Evolutionary conservation across 164 flowering plant genomes (phyloP).

Genomic region (Aristolochia contorta): DNA sequence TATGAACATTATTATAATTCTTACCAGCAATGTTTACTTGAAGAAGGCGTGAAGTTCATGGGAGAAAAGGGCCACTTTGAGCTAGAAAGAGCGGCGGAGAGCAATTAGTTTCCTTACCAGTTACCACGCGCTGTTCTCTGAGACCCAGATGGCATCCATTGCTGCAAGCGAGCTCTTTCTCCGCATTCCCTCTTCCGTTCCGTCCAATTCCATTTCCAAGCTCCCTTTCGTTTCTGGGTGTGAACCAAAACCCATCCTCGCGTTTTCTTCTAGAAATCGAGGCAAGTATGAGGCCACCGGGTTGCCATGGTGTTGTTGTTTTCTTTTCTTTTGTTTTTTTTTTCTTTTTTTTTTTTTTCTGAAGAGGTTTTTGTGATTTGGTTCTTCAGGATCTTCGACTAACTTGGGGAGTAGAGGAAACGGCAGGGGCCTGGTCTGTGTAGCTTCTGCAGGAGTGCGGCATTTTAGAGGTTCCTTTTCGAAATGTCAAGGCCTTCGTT

Average conservation of each 20-base stretch:
- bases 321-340: not conserved
- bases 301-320: not conserved
- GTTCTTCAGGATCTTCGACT: constrained; percentile 7
- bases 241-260: not conserved
- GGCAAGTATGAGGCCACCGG: not conserved
- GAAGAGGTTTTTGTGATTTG: not conserved
- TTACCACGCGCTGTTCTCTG: not conserved
- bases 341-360: not conserved
- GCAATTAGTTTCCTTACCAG: too few relatives aligned
- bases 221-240: not conserved
- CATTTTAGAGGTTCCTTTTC: constrained; percentile 36
- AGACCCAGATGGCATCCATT: constrained; percentile 1
- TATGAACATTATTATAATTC: too few relatives aligned
- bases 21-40: too few relatives aligned
- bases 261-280: constrained; percentile 8
- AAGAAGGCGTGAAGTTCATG: too few relatives aligned
- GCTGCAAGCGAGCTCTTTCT: not conserved
- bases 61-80: too few relatives aligned
- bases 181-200: not conserved
- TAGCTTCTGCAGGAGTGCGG: constrained; percentile 28
- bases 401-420: not conserved
- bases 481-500: constrained; percentile 36
- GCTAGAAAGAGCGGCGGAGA: too few relatives aligned
- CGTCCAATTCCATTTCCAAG: not conserved
- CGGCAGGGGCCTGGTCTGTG: constrained; percentile 9